These are phyloP conservation scores for Russula lepida DNA, from an alignment of 768 basidiomycete species.

Conservation along the genomic window DNA sequence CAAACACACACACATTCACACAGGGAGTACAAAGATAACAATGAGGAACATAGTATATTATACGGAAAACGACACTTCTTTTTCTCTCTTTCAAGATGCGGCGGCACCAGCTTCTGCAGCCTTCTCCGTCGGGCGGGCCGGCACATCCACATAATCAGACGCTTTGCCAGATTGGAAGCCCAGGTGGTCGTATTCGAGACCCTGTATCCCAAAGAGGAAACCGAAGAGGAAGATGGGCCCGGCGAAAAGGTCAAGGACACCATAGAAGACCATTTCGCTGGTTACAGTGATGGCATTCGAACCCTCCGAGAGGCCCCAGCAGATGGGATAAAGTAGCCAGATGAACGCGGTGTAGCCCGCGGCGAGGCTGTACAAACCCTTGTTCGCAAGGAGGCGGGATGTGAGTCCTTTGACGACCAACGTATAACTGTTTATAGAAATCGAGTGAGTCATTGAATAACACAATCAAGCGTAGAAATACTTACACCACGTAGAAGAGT, in stretches of 20 bases:
- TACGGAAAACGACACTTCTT: neutral
- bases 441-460: conserved; percentile 1
- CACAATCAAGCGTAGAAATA: conserved; percentile 9
- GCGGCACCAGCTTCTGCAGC: neutral
- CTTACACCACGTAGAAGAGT: conserved; percentile 43
- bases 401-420: neutral
- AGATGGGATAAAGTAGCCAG: conserved; percentile 49
- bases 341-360: conserved; percentile 33
- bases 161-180: conserved; percentile 27
- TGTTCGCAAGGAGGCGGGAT: neutral
- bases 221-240: conserved; percentile 33
- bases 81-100: neutral
- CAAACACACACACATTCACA: neutral
- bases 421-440: neutral
- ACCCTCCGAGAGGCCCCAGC: conserved; percentile 51
- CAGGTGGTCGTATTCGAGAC: conserved; percentile 26
- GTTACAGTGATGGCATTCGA: conserved; percentile 41
- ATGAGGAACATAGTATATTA: neutral
- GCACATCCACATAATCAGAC: neutral
- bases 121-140: neutral
- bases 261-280: conserved; percentile 50
- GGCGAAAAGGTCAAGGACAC: conserved; percentile 38
- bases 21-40: neutral
- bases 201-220: conserved; percentile 23
- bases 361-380: neutral